These are phyloP conservation scores for Quercus cerris DNA, from an alignment of 306 rosid genomes.

Conservation along the genomic window DNA sequence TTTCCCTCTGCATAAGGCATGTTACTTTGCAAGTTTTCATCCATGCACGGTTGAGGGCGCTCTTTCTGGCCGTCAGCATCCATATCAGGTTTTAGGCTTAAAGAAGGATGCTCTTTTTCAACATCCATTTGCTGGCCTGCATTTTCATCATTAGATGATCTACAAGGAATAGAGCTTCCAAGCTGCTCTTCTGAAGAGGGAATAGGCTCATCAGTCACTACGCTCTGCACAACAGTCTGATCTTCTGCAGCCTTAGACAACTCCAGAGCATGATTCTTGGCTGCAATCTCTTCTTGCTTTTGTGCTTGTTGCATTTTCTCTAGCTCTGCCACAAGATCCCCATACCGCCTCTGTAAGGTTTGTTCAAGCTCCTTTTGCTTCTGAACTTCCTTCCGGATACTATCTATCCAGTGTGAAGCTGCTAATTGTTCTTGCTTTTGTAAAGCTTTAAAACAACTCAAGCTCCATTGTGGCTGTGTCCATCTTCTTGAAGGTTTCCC, in stretches of 20 bases:
- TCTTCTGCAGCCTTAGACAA: slow-evolving; percentile 33
- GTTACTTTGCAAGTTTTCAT: too few species aligned
- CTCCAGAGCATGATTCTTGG: slow-evolving; percentile 34
- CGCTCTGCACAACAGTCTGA: slow-evolving; percentile 19
- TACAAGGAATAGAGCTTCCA: neutral
- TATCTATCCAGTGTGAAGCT: slow-evolving; percentile 70
- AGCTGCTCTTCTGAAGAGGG: slow-evolving; percentile 8
- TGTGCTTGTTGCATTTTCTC: slow-evolving; percentile 52
- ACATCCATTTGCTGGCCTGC: slow-evolving; percentile 29
- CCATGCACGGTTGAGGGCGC: slow-evolving; percentile 1
- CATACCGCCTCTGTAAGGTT: slow-evolving; percentile 64
- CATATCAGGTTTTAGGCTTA: slow-evolving; percentile 16
- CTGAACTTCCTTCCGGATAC: slow-evolving; percentile 67
- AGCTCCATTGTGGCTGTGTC: slow-evolving; percentile 83
- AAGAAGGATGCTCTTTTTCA: slow-evolving; percentile 13
- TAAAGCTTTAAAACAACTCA: slow-evolving; percentile 81
- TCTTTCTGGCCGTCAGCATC: slow-evolving; percentile 30
- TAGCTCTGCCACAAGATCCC: slow-evolving; percentile 50
- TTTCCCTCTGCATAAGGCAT: too few species aligned
- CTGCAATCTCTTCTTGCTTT: slow-evolving; percentile 51
- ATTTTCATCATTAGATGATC: slow-evolving; percentile 27
- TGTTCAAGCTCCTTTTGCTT: slow-evolving; percentile 84
- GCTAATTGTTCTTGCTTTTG: slow-evolving; percentile 80
- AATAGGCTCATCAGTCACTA: slow-evolving; percentile 20
- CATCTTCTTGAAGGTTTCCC: slow-evolving; percentile 76